Conservation (phyloP, 805 yeast species). For the Suhomyces emberorum region DNA sequence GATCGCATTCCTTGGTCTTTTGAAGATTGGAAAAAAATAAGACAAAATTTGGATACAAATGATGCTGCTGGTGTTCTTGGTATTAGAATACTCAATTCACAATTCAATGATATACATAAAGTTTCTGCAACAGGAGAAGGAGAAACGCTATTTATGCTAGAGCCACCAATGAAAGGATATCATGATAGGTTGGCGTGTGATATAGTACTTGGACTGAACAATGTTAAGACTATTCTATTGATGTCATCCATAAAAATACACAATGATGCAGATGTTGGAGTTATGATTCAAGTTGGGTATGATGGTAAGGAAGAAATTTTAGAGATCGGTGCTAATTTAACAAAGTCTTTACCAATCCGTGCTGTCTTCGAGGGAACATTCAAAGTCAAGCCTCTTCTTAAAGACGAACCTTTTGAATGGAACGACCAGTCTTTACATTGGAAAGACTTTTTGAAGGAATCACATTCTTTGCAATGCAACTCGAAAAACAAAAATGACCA, state of each 20-base stretch:
- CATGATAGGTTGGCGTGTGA: constrained; percentile 77
- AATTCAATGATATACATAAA: constrained; percentile 50
- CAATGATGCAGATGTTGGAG: constrained; percentile 59
- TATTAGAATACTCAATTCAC: constrained; percentile 54
- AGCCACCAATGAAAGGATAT: constrained; percentile 58
- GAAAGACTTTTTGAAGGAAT: constrained; percentile 52
- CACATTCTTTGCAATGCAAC: constrained; percentile 60
- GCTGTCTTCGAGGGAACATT: constrained; percentile 57
- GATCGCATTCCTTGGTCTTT: constrained; percentile 78
- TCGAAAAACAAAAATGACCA: constrained; percentile 35
- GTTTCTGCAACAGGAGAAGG: constrained; percentile 80
- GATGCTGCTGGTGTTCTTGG: constrained; percentile 60
- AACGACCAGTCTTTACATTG: constrained; percentile 61
- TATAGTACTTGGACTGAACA: constrained; percentile 64
- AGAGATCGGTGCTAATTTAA: constrained; percentile 51
- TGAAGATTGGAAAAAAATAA: constrained; percentile 86
- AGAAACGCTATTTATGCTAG: constrained; percentile 65
- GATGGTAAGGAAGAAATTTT: constrained; percentile 24
- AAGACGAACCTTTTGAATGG: constrained; percentile 61
- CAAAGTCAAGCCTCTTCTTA: constrained; percentile 58
- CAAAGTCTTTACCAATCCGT: constrained; percentile 72
- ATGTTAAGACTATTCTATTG: constrained; percentile 73
- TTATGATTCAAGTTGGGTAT: constrained; percentile 44
- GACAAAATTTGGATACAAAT: constrained; percentile 74
- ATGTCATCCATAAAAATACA: constrained; percentile 70